Percentiles rank a stretch among this genome's conserved stretches.
phyloP scores from a whole-genome alignment of 352 stramenopile species.

The Blastocystis sp. region DNA sequence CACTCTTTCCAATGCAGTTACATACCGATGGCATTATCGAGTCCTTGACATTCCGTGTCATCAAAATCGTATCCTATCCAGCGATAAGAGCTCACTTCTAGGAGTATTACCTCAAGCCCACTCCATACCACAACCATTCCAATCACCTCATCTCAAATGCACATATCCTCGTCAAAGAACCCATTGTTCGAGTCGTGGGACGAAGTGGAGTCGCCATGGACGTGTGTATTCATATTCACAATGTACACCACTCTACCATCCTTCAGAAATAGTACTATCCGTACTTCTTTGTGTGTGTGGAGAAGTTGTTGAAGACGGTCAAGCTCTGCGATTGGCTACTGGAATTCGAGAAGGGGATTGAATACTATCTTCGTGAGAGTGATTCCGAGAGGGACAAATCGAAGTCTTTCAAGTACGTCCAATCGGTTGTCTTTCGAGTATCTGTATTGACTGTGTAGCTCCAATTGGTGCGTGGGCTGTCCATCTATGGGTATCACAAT shows the following conservation, averaged over 20 bases:
- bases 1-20: neutral
- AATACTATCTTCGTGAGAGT: slow-evolving; percentile 11
- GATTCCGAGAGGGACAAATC: neutral
- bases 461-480: slow-evolving; percentile 20
- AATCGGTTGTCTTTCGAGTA: neutral
- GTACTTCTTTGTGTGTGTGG: slow-evolving; percentile 49
- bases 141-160: neutral
- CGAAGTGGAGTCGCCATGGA: neutral
- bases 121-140: neutral
- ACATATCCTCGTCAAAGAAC: slow-evolving; percentile 15
- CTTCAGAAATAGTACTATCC: slow-evolving; percentile 56
- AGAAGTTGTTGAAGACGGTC: neutral
- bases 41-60: neutral
- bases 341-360: slow-evolving; percentile 42
- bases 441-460: slow-evolving; percentile 3
- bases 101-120: neutral
- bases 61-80: neutral
- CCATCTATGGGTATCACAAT: slow-evolving; percentile 57
- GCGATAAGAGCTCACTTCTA: neutral
- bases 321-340: neutral
- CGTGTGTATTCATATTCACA: slow-evolving; percentile 58
- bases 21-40: neutral
- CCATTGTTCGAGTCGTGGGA: slow-evolving; percentile 48
- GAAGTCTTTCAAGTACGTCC: slow-evolving; percentile 24
- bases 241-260: neutral